These are phyloP conservation scores for Pyrus hybrid DNA, from an alignment of 331 rosid species.

Conservation along the genomic window DNA sequence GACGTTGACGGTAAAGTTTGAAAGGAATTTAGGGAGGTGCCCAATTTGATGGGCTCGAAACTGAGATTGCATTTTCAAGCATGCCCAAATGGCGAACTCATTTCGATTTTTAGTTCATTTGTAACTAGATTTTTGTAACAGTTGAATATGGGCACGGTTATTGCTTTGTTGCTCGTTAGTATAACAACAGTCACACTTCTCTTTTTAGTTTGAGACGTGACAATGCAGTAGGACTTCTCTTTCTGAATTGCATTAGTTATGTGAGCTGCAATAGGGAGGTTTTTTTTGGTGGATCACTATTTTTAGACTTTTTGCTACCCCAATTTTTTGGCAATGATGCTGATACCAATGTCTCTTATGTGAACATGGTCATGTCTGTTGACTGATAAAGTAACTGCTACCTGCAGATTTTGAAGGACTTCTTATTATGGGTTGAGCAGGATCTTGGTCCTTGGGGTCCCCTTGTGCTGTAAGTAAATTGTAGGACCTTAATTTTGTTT, in stretches of 20 bases:
- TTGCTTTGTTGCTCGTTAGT: not conserved
- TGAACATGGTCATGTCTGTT: not conserved
- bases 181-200: not conserved
- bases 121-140: not conserved
- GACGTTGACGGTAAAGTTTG: not conserved
- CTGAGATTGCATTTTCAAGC: not conserved
- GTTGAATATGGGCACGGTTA: not conserved
- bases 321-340: not conserved
- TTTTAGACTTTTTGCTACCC: not conserved
- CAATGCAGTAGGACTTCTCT: not conserved
- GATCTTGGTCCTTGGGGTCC: constrained; percentile 99
- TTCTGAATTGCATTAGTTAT: not conserved
- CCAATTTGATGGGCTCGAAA: not conserved
- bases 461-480: constrained; percentile 67
- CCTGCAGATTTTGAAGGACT: constrained; percentile 80
- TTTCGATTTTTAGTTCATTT: not conserved
- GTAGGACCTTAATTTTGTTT: not conserved
- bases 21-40: not conserved
- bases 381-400: not conserved
- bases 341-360: not conserved
- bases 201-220: not conserved
- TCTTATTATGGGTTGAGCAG: constrained; percentile 66
- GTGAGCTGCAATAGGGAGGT: not conserved
- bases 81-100: not conserved
- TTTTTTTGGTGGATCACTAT: not conserved